Evolutionary conservation across 2,329 filamentous ascomycete species (phyloP).

Genomic region (Xylaria sp.): DNA sequence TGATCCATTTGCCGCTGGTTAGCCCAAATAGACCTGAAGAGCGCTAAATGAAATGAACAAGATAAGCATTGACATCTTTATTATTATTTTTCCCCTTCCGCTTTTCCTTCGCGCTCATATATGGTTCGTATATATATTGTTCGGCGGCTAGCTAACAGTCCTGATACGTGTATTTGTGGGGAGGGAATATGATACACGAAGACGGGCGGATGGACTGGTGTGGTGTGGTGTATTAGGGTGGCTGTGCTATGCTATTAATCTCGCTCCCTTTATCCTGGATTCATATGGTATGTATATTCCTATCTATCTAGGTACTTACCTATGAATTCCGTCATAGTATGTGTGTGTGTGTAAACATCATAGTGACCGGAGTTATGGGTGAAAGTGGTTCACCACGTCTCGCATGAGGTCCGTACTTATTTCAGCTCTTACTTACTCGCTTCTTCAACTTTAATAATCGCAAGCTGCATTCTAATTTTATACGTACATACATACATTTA

Average conservation of each 20-base stretch:
- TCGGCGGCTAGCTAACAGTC: slow-evolving; percentile 14
- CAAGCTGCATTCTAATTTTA: too few species aligned
- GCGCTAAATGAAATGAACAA: background rate
- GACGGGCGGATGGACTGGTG: too few species aligned
- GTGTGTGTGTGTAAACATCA: too few species aligned
- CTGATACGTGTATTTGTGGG: slow-evolving; percentile 13
- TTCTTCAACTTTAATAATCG: too few species aligned
- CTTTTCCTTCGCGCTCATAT: background rate
- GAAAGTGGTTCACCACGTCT: too few species aligned
- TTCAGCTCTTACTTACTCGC: too few species aligned
- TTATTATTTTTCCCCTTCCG: background rate
- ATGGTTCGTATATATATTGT: background rate
- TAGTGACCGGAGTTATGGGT: too few species aligned
- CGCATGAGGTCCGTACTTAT: too few species aligned
- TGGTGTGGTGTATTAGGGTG: background rate
- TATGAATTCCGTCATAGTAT: too few species aligned
- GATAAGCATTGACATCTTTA: background rate
- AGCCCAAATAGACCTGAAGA: background rate
- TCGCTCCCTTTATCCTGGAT: background rate
- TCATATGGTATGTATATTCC: too few species aligned
- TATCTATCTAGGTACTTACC: too few species aligned
- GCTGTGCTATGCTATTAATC: slow-evolving; percentile 1
- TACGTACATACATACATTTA: background rate
- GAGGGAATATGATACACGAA: background rate
- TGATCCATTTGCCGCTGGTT: slow-evolving; percentile 4